A percentile compares a stretch with the other conserved stretches of the same genome.
phyloP scores from a whole-genome alignment of 2,329 filamentous ascomycete species.

The Microdochium bolleyi region DNA sequence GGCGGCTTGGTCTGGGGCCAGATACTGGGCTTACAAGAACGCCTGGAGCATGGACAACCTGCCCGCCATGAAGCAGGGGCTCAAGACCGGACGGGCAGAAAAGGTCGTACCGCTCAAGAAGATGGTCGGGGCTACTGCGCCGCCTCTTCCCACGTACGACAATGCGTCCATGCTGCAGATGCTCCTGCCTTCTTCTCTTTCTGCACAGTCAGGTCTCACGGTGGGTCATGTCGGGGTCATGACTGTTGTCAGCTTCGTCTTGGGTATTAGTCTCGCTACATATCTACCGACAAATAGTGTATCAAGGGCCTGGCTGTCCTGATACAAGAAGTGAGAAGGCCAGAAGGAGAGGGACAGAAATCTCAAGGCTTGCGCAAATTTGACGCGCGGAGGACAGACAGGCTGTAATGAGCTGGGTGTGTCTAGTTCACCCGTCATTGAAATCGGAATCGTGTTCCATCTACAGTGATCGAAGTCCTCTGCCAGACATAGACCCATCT shows the following conservation, averaged over 20 bases:
- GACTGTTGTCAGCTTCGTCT: neutral
- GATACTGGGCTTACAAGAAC: conserved; percentile 32
- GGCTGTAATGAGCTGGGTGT: no score
- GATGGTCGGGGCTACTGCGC: conserved; percentile 23
- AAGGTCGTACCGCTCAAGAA: conserved; percentile 26
- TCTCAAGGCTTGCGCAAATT: neutral
- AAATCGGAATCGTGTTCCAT: no score
- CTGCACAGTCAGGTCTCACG: neutral
- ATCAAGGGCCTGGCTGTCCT: neutral
- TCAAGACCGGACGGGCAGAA: conserved; percentile 19
- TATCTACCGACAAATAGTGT: neutral
- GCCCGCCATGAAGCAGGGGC: conserved; percentile 23
- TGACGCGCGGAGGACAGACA: no score
- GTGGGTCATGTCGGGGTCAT: neutral
- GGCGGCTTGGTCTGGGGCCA: conserved; percentile 3
- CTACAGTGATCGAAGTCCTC: no score
- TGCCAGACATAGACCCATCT: no score
- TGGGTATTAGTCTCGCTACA: neutral
- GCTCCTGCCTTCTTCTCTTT: neutral
- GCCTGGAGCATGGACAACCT: conserved; percentile 29
- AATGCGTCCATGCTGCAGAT: neutral
- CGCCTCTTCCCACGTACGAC: neutral
- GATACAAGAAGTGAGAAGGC: neutral
- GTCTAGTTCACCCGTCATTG: no score
- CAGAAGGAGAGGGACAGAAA: neutral